Conservation (phyloP, 2,329 filamentous ascomycete genomes). For the Sarocladiaceae sp. region DNA sequence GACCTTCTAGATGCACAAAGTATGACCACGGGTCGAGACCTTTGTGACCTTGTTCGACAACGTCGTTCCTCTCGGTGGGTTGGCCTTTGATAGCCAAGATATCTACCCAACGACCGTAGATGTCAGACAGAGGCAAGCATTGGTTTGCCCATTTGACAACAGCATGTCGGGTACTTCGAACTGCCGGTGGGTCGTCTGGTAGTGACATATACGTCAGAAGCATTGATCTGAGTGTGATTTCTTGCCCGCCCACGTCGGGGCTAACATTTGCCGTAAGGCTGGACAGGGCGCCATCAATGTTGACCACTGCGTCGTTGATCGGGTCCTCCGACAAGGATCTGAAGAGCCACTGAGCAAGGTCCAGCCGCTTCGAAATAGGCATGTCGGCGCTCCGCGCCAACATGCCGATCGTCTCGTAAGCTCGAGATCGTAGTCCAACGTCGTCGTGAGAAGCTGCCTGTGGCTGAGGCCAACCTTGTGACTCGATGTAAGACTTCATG, state of each 20-base stretch:
- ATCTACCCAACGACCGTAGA: slow-evolving; percentile 80
- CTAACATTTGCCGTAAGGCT: slow-evolving; percentile 53
- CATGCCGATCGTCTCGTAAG: slow-evolving; percentile 86
- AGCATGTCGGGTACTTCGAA: slow-evolving; percentile 74
- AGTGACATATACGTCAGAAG: slow-evolving; percentile 63
- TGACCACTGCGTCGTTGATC: slow-evolving; percentile 69
- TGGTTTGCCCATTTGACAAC: slow-evolving; percentile 85
- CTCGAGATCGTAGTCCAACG: slow-evolving; percentile 65
- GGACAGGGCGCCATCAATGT: slow-evolving; percentile 83
- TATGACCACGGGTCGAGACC: slow-evolving; percentile 67
- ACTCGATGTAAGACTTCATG: slow-evolving; percentile 66
- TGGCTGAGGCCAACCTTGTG: slow-evolving; percentile 75
- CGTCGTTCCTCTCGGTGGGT: slow-evolving; percentile 66
- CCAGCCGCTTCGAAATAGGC: slow-evolving; percentile 44
- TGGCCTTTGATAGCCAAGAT: slow-evolving; percentile 69
- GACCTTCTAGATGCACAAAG: slow-evolving; percentile 36
- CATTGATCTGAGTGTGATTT: slow-evolving; percentile 38
- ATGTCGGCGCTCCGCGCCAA: slow-evolving; percentile 61
- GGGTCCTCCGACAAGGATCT: slow-evolving; percentile 74
- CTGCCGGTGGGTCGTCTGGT: slow-evolving; percentile 39
- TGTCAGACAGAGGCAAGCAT: slow-evolving; percentile 73
- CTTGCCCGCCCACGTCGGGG: slow-evolving; percentile 22
- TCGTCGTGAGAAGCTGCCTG: slow-evolving; percentile 50
- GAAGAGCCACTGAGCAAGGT: slow-evolving; percentile 70
- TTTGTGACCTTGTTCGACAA: slow-evolving; percentile 82